Evolutionary conservation across 306 rosid genomes (phyloP).

Genomic region (Cajanus cajan): DNA sequence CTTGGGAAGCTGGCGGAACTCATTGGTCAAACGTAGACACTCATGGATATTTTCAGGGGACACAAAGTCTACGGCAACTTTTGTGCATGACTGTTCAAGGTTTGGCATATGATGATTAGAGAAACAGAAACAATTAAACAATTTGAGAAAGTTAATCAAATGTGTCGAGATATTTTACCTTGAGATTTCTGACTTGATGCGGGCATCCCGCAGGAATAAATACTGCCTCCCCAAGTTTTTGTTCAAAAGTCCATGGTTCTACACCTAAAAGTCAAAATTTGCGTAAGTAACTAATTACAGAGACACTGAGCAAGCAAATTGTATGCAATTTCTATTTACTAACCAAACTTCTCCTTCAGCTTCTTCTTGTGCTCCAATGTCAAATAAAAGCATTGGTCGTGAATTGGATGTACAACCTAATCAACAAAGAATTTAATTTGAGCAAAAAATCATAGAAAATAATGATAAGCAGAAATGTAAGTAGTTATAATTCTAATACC

Average conservation of each 20-base stretch:
- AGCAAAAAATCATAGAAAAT: background rate
- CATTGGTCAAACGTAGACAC: conserved; percentile 71
- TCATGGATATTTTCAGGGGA: conserved; percentile 74
- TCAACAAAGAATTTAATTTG: conserved; percentile 15
- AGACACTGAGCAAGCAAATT: background rate
- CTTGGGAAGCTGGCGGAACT: conserved; percentile 73
- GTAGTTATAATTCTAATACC: conserved; percentile 38
- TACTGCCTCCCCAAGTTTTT: conserved; percentile 78
- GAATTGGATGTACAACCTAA: conserved; percentile 81
- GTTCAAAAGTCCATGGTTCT: conserved; percentile 83
- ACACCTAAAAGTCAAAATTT: conserved; percentile 45
- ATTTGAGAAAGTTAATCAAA: background rate
- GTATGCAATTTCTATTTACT: conserved; percentile 26
- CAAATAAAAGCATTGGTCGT: conserved; percentile 78
- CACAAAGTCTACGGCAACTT: conserved; percentile 83
- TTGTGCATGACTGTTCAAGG: conserved; percentile 69
- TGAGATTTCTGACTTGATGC: conserved; percentile 87
- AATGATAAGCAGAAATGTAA: conserved; percentile 8
- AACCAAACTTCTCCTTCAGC: conserved; percentile 76
- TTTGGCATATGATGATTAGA: conserved; percentile 14
- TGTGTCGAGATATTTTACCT: conserved; percentile 42
- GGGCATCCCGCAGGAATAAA: conserved; percentile 95
- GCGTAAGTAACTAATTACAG: background rate
- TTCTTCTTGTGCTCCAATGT: conserved; percentile 66
- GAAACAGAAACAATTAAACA: background rate